Conservation (phyloP, 768 basidiomycete species). For the Rhizopogon vesiculosus region DNA sequence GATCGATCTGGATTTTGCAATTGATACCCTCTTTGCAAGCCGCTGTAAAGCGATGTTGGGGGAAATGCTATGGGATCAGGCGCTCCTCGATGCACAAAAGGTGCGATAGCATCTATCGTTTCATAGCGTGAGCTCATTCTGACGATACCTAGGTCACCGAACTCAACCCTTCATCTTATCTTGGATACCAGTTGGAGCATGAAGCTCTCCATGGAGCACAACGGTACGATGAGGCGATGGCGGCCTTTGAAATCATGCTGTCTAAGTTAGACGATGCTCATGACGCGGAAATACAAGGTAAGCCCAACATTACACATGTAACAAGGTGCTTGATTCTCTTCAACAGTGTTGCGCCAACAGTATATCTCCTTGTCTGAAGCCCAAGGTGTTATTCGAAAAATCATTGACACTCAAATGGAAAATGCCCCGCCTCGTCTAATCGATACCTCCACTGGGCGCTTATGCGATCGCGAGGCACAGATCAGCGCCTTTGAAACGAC, state of each 20-base stretch:
- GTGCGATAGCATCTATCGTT: neutral
- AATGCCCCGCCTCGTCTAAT: neutral
- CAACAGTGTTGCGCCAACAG: neutral
- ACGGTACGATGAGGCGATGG: neutral
- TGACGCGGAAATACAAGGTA: neutral
- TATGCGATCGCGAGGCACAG: neutral
- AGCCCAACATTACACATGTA: neutral
- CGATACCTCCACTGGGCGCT: neutral
- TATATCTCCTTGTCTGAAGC: neutral
- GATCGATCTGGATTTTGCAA: no score
- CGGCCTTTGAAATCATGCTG: neutral
- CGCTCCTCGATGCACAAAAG: neutral
- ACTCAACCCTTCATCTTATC: neutral
- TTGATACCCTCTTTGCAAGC: no score
- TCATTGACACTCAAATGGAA: neutral
- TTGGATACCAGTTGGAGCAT: neutral
- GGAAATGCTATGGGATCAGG: conserved; percentile 3
- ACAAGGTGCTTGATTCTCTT: neutral
- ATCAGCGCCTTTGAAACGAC: neutral
- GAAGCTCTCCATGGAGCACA: neutral
- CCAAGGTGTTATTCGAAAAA: neutral
- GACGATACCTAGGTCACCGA: neutral
- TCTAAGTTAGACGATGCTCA: neutral
- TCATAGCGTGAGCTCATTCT: neutral
- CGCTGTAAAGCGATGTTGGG: no score